These are phyloP conservation scores for Kokia cookei DNA, from an alignment of 441 rosid species.

Conservation along the genomic window DNA sequence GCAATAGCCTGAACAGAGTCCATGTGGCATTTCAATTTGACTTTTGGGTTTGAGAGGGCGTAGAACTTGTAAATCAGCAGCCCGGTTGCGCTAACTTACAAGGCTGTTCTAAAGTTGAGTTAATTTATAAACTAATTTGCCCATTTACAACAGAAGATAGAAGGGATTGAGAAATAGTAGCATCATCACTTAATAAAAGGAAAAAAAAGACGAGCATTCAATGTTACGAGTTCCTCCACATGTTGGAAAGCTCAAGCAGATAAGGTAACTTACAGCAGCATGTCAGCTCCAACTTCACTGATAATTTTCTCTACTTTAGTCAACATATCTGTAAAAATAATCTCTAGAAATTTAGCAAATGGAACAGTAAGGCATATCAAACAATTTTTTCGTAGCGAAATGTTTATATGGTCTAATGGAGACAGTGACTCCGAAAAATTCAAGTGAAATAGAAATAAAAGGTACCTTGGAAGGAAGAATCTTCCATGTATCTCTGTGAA, in stretches of 20 bases:
- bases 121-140: neutral
- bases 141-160: neutral
- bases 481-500: slow-evolving; percentile 74
- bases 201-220: neutral
- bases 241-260: neutral
- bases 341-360: slow-evolving; percentile 1
- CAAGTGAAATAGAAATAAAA: slow-evolving; percentile 9
- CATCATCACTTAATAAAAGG: neutral
- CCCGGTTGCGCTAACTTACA: neutral
- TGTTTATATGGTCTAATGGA: neutral
- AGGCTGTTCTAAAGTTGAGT: neutral
- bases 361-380: neutral
- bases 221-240: neutral
- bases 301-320: slow-evolving; percentile 59
- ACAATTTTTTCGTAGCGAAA: neutral
- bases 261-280: slow-evolving; percentile 15
- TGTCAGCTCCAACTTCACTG: slow-evolving; percentile 45
- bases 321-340: slow-evolving; percentile 59
- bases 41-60: neutral
- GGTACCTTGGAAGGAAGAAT: slow-evolving; percentile 78
- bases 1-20: neutral
- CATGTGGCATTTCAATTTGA: neutral
- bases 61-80: neutral
- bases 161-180: neutral
- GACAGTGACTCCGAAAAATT: neutral